phyloP scores from a whole-genome alignment of 2,329 filamentous ascomycete species.

The Stromatinia cepivora region DNA sequence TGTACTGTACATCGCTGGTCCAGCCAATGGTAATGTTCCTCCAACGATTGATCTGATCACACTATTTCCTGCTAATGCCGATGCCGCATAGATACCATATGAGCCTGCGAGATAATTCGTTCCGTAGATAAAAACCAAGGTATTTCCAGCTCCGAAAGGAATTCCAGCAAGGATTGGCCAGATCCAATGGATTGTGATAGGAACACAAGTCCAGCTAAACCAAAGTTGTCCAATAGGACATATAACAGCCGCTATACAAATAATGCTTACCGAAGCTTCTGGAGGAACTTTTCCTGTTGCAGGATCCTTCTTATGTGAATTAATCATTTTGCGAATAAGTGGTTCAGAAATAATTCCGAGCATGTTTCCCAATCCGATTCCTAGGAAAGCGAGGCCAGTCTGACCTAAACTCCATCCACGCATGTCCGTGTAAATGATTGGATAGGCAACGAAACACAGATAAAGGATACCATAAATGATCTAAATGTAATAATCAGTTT shows the following conservation, averaged over 20 bases:
- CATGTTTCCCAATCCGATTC: slow-evolving; percentile 64
- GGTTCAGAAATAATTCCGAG: slow-evolving; percentile 66
- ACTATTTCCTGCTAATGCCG: slow-evolving; percentile 76
- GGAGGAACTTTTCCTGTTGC: slow-evolving; percentile 71
- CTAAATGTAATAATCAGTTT: slow-evolving; percentile 23
- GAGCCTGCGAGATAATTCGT: slow-evolving; percentile 76
- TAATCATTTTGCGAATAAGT: slow-evolving; percentile 73
- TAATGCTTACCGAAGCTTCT: slow-evolving; percentile 78
- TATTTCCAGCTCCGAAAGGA: slow-evolving; percentile 77
- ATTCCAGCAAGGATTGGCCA: slow-evolving; percentile 75
- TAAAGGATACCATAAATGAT: slow-evolving; percentile 85
- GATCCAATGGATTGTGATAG: slow-evolving; percentile 77
- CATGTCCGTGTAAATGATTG: slow-evolving; percentile 71
- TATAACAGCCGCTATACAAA: slow-evolving; percentile 74
- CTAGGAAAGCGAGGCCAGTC: slow-evolving; percentile 76
- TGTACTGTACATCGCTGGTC: slow-evolving; percentile 66
- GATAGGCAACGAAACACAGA: slow-evolving; percentile 88
- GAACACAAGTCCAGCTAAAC: slow-evolving; percentile 86
- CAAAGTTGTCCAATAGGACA: slow-evolving; percentile 78
- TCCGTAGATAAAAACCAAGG: slow-evolving; percentile 77
- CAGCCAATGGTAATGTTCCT: slow-evolving; percentile 76
- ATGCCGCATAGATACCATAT: slow-evolving; percentile 81
- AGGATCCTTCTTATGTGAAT: slow-evolving; percentile 71
- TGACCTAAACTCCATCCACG: slow-evolving; percentile 76
- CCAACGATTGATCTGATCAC: slow-evolving; percentile 72